Conservation (phyloP, 202 grass and related monocot genomes). For the Carex sylvatica region DNA sequence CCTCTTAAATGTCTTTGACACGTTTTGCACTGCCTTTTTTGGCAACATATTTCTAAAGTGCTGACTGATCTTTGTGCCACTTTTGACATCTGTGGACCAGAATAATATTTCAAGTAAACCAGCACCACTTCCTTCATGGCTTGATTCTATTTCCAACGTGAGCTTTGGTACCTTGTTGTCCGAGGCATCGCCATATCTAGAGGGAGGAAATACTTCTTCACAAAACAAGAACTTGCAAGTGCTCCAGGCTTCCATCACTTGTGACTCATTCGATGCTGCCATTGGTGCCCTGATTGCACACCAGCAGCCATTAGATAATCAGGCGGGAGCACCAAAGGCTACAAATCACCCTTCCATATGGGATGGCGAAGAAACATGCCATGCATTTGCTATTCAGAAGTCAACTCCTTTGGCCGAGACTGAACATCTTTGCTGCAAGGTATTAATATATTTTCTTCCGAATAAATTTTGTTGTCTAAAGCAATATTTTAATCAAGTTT, state of each 20-base stretch:
- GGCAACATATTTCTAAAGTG: slow-evolving; percentile 23
- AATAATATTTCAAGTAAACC: slow-evolving; percentile 50
- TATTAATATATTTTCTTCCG: neutral
- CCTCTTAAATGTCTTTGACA: neutral
- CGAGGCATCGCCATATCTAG: slow-evolving; percentile 52
- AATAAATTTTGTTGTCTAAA: neutral
- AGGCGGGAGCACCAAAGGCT: slow-evolving; percentile 24
- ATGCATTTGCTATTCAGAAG: slow-evolving; percentile 67
- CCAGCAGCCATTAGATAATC: slow-evolving; percentile 50
- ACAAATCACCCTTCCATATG: slow-evolving; percentile 58
- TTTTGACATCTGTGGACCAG: slow-evolving; percentile 31
- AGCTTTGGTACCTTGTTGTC: slow-evolving; percentile 81
- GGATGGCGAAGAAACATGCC: slow-evolving; percentile 89
- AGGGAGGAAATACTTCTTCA: slow-evolving; percentile 45
- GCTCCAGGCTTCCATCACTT: slow-evolving; percentile 52
- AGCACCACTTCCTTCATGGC: slow-evolving; percentile 50
- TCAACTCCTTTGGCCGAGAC: slow-evolving; percentile 15
- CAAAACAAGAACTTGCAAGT: slow-evolving; percentile 46
- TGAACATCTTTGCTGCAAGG: slow-evolving; percentile 4
- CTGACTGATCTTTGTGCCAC: slow-evolving; percentile 17
- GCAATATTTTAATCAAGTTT: neutral
- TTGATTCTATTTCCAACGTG: slow-evolving; percentile 77
- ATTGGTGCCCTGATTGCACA: slow-evolving; percentile 64
- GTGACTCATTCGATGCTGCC: slow-evolving; percentile 95
- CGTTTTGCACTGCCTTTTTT: slow-evolving; percentile 32